phyloP scores from a whole-genome alignment of 2,329 filamentous ascomycete species.

The Didymella exigua region DNA sequence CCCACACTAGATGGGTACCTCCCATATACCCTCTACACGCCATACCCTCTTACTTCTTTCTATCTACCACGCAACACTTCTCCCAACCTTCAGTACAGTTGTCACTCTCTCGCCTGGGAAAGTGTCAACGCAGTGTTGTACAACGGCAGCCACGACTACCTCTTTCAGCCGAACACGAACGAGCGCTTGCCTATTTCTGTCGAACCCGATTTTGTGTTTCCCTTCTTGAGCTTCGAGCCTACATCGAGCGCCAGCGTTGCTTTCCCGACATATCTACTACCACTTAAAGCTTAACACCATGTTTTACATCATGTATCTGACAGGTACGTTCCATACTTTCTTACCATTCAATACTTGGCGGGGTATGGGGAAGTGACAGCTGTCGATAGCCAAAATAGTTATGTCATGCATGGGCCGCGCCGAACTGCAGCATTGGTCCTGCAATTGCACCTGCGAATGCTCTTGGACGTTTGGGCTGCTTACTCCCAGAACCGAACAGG shows the following conservation, averaged over 20 bases:
- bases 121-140: constrained; percentile 45
- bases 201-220: constrained; percentile 31
- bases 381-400: not conserved
- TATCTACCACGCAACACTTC: constrained; percentile 40
- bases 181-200: constrained; percentile 43
- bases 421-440: not conserved
- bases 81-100: constrained; percentile 41
- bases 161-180: constrained; percentile 41
- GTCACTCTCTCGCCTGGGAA: constrained; percentile 46
- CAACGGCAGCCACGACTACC: constrained; percentile 46
- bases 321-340: constrained; percentile 40
- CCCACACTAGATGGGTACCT: constrained; percentile 48
- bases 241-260: constrained; percentile 31
- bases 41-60: constrained; percentile 46
- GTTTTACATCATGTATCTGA: constrained; percentile 54
- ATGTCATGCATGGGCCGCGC: not conserved
- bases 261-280: constrained; percentile 31
- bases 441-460: not conserved
- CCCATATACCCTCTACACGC: constrained; percentile 45
- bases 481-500: not conserved
- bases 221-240: constrained; percentile 31
- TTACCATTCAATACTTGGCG: not conserved
- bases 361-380: not conserved
- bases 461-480: not conserved
- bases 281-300: constrained; percentile 33